Evolutionary conservation across 768 basidiomycete genomes (phyloP).

Genomic region (Hericium rajendrae): DNA sequence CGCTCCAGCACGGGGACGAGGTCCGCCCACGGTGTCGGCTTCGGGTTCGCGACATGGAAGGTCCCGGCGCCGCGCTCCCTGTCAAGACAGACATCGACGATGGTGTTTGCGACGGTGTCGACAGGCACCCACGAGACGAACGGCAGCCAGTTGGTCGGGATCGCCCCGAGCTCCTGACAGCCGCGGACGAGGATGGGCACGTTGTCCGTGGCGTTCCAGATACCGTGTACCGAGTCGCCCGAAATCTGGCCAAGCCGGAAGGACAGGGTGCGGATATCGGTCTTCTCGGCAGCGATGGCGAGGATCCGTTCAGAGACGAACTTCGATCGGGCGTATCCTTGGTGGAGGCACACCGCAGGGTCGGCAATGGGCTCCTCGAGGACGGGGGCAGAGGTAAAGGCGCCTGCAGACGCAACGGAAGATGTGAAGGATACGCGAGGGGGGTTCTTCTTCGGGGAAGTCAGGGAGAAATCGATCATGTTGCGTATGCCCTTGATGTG

Average conservation of each 20-base stretch:
- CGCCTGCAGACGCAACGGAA: not conserved
- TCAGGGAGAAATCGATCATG: constrained; percentile 8
- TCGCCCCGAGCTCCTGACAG: constrained; percentile 4
- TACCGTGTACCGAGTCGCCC: constrained; percentile 2
- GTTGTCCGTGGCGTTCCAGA: constrained; percentile 7
- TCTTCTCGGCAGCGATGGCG: not conserved
- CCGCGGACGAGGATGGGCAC: constrained; percentile 2
- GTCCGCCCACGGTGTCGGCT: constrained; percentile 3
- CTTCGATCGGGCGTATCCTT: constrained; percentile 19
- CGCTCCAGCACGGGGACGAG: not conserved
- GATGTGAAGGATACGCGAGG: constrained; percentile 5
- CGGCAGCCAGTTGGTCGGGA: constrained; percentile 3
- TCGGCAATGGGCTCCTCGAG: not conserved
- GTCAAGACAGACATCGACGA: constrained; percentile 3
- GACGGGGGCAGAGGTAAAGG: not conserved
- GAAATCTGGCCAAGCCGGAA: not conserved
- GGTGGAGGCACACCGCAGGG: not conserved
- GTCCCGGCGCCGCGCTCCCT: not conserved
- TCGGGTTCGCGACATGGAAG: constrained; percentile 6
- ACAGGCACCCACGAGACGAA: constrained; percentile 4
- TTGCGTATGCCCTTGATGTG: constrained; percentile 11
- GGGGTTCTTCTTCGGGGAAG: constrained; percentile 2
- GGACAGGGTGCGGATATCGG: not conserved
- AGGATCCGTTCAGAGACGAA: constrained; percentile 12
- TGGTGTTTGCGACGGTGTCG: constrained; percentile 4